Evolutionary conservation across 208 protist species (phyloP).

Genomic region (Borovskyia barvae): DNA sequence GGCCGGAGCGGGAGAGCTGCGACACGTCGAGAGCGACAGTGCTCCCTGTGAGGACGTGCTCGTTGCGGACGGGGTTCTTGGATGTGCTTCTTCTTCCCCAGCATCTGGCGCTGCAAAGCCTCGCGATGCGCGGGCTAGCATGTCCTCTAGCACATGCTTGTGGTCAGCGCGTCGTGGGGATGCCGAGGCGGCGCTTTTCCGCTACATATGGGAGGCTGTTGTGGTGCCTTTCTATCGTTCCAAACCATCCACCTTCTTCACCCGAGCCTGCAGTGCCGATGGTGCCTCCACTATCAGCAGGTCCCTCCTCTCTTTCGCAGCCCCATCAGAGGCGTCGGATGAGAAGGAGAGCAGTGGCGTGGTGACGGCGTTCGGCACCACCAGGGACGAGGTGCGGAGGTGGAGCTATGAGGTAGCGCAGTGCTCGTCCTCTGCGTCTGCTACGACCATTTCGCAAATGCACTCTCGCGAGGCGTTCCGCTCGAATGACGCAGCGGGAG

Average conservation of each 20-base stretch:
- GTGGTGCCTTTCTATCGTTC: constrained; percentile 42
- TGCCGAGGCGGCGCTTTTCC: constrained; percentile 34
- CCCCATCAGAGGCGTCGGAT: neutral
- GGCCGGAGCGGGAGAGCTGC: neutral
- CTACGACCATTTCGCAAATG: neutral
- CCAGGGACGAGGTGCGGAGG: neutral
- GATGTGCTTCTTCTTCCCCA: neutral
- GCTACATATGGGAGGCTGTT: constrained; percentile 32
- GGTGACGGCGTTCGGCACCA: constrained; percentile 14
- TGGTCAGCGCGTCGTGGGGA: constrained; percentile 6
- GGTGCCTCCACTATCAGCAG: neutral
- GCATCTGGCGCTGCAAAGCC: neutral
- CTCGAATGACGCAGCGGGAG: neutral
- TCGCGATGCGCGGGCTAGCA: too few relatives aligned
- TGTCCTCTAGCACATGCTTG: too few relatives aligned
- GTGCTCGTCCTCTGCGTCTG: constrained; percentile 1
- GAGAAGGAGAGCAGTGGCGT: constrained; percentile 16
- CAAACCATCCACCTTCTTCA: neutral
- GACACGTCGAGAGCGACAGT: neutral
- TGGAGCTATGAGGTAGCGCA: neutral
- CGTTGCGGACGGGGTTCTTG: constrained; percentile 6
- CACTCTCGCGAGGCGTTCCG: neutral
- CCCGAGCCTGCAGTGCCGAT: neutral
- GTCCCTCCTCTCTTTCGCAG: neutral
- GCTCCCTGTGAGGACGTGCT: constrained; percentile 3